Percentiles rank a stretch among this genome's conserved stretches.
Evolutionary conservation across 2,329 filamentous ascomycete genomes (phyloP).

Genomic region (Ophiostoma fasciatum): DNA sequence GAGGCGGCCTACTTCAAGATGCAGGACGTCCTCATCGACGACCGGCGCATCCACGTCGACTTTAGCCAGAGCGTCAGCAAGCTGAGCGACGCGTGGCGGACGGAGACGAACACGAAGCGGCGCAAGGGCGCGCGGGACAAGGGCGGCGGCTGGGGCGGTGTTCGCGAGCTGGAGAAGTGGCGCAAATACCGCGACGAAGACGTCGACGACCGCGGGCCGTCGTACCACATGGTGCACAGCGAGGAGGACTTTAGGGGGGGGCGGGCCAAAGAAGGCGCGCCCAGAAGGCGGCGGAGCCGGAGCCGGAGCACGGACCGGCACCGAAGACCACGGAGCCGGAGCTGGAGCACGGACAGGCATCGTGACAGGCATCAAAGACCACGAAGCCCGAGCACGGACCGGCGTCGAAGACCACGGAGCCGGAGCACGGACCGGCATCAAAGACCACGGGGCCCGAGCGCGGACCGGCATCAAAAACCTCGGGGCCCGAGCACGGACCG

Average conservation of each 20-base stretch:
- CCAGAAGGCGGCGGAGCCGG: too few relatives aligned
- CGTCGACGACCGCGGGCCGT: slow-evolving; percentile 23
- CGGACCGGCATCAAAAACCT: too few relatives aligned
- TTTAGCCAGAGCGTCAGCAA: slow-evolving; percentile 92
- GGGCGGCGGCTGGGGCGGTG: slow-evolving; percentile 82
- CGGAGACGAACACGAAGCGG: slow-evolving; percentile 70
- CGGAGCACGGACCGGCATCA: too few relatives aligned
- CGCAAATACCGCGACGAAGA: slow-evolving; percentile 71
- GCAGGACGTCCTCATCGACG: slow-evolving; percentile 93
- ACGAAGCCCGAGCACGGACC: too few relatives aligned
- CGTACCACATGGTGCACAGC: slow-evolving; percentile 71
- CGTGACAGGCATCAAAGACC: background rate
- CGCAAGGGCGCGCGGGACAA: slow-evolving; percentile 31
- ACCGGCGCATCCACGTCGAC: slow-evolving; percentile 94
- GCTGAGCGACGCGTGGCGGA: slow-evolving; percentile 79
- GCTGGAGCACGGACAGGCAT: background rate
- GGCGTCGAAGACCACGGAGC: too few relatives aligned
- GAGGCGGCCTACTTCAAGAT: slow-evolving; percentile 98
- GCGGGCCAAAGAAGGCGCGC: slow-evolving; percentile 20
- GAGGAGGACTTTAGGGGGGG: slow-evolving; percentile 49
- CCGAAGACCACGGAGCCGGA: too few relatives aligned
- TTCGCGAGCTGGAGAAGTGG: slow-evolving; percentile 75
- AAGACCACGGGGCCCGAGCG: too few relatives aligned
- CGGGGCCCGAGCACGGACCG: too few relatives aligned
- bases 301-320: too few relatives aligned